Evolutionary conservation across 2,329 filamentous ascomycete genomes (phyloP).

Genomic region (Penicillium aurantiogriseum): DNA sequence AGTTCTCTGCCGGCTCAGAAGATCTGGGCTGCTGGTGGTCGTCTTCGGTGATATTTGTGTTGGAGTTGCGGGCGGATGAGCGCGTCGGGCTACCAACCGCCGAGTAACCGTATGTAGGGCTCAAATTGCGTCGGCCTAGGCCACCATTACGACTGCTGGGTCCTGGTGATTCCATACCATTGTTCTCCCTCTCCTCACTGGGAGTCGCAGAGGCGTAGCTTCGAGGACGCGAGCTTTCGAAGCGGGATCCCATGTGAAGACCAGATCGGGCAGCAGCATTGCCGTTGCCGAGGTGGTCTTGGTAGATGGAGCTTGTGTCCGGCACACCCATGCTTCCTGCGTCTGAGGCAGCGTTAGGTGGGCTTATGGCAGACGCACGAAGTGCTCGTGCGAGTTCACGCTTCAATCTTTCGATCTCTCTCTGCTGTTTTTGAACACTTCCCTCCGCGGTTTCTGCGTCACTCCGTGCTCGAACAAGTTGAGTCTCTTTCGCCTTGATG

Average conservation of each 20-base stretch:
- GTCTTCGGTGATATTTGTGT: slow-evolving; percentile 36
- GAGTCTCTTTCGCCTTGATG: slow-evolving; percentile 98
- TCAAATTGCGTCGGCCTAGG: slow-evolving; percentile 45
- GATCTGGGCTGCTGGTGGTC: slow-evolving; percentile 34
- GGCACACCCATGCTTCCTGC: slow-evolving; percentile 54
- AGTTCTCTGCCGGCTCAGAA: slow-evolving; percentile 74
- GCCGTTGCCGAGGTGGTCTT: slow-evolving; percentile 35
- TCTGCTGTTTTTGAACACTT: slow-evolving; percentile 75
- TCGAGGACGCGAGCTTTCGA: slow-evolving; percentile 42
- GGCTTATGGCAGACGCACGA: slow-evolving; percentile 41
- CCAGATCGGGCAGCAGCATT: slow-evolving; percentile 31
- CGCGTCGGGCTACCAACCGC: slow-evolving; percentile 41
- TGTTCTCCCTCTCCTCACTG: slow-evolving; percentile 73
- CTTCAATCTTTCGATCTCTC: slow-evolving; percentile 91
- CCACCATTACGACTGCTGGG: slow-evolving; percentile 32
- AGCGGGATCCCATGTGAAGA: slow-evolving; percentile 40
- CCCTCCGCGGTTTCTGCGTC: slow-evolving; percentile 88
- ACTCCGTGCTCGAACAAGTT: slow-evolving; percentile 84
- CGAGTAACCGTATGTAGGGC: slow-evolving; percentile 43
- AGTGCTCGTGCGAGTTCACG: slow-evolving; percentile 65
- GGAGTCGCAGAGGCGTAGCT: slow-evolving; percentile 54
- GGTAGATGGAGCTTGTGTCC: slow-evolving; percentile 50
- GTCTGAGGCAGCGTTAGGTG: slow-evolving; percentile 42
- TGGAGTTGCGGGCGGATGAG: slow-evolving; percentile 34
- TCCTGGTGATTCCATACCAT: slow-evolving; percentile 40